Percentiles rank a stretch among this genome's conserved stretches.
phyloP scores from a whole-genome alignment of 2,329 filamentous ascomycete species.

The Verticillium tricorpus region DNA sequence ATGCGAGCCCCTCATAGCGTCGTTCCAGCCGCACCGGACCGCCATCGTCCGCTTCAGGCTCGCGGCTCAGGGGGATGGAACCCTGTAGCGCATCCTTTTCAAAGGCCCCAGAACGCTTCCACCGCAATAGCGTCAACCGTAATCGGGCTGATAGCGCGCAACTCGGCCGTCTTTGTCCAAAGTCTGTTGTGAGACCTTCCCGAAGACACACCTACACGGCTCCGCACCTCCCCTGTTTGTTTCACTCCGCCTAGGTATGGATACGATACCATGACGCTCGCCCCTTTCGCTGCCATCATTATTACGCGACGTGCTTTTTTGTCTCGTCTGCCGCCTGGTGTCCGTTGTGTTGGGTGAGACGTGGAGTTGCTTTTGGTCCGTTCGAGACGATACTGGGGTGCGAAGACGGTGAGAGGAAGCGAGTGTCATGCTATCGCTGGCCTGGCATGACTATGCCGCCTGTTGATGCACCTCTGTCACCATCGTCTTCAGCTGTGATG shows the following conservation, averaged over 20 bases:
- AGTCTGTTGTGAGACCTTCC: not conserved
- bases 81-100: not conserved
- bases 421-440: not conserved
- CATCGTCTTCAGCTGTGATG: not conserved
- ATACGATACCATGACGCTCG: not conserved
- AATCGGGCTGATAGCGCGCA: not conserved
- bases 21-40: conserved; percentile 2
- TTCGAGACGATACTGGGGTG: not conserved
- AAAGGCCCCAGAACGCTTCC: not conserved
- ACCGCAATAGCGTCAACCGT: not conserved
- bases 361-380: not conserved
- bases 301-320: not conserved
- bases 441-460: not conserved
- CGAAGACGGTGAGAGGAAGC: not conserved
- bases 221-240: not conserved
- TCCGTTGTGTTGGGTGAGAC: not conserved
- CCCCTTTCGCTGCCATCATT: not conserved
- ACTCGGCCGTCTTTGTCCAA: not conserved
- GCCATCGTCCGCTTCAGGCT: conserved; percentile 1
- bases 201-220: not conserved
- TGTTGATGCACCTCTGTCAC: not conserved
- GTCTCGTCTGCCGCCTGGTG: not conserved
- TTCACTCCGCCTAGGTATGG: not conserved
- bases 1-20: not conserved
- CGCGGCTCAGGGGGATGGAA: not conserved